phyloP scores from a whole-genome alignment of 352 stramenopile species.

The Globisporangium perplexum region DNA sequence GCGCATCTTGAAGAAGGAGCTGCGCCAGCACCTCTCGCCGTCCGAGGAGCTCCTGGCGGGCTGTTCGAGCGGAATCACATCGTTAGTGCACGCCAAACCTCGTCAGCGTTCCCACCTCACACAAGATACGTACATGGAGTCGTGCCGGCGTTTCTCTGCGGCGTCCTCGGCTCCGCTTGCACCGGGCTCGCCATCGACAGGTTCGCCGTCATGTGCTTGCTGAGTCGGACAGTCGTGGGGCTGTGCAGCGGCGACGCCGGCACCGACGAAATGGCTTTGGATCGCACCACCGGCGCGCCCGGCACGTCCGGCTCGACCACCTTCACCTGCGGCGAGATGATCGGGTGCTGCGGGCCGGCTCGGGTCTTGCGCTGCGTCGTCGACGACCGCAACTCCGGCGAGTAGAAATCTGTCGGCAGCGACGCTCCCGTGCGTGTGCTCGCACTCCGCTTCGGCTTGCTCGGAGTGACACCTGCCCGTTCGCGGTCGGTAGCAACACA shows the following conservation, averaged over 20 bases:
- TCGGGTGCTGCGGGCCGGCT: background rate
- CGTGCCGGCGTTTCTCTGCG: slow-evolving; percentile 3
- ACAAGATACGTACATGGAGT: slow-evolving; percentile 8
- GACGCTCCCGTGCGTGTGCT: background rate
- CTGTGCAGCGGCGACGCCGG: slow-evolving; percentile 28
- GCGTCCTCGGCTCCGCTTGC: slow-evolving; percentile 5
- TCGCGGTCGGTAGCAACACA: too few relatives aligned
- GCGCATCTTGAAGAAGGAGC: slow-evolving; percentile 16
- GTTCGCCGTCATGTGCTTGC: slow-evolving; percentile 25
- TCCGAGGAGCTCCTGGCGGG: slow-evolving; percentile 14
- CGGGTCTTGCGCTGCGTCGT: slow-evolving; percentile 1
- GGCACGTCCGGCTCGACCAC: slow-evolving; percentile 4
- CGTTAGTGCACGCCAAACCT: background rate
- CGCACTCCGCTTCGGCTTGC: too few relatives aligned
- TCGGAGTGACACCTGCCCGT: too few relatives aligned
- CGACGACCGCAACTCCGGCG: background rate
- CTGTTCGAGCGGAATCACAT: background rate
- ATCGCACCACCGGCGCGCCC: background rate
- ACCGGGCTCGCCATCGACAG: slow-evolving; percentile 35
- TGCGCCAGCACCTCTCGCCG: slow-evolving; percentile 22
- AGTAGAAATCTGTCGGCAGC: background rate
- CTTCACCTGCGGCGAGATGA: slow-evolving; percentile 13
- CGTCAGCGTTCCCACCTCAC: background rate
- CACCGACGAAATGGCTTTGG: slow-evolving; percentile 5
- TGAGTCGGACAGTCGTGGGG: slow-evolving; percentile 29